A percentile compares a stretch with the other conserved stretches of the same genome.
Conservation (phyloP, 768 basidiomycete genomes). For the Favolaschia claudopus region DNA sequence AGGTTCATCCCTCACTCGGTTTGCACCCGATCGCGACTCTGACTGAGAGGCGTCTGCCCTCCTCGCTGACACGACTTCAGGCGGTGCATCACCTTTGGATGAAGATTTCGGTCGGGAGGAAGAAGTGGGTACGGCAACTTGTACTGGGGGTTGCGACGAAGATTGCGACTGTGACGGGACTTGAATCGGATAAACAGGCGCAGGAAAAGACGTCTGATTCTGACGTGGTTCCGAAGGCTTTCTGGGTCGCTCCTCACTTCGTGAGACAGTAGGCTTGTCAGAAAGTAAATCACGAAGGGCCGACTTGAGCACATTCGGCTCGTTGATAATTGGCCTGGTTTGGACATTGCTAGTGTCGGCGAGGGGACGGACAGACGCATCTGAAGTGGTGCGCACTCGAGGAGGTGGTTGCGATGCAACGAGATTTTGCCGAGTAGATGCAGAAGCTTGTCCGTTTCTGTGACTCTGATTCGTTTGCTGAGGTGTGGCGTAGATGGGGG, state of each 20-base stretch:
- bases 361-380: not conserved
- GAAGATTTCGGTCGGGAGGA: not conserved
- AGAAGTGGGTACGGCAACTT: conserved; percentile 9
- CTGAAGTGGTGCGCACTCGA: conserved; percentile 3
- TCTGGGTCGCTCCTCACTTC: conserved; percentile 2
- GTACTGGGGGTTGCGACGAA: conserved; percentile 12
- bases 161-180: conserved; percentile 2
- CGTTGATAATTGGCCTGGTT: not conserved
- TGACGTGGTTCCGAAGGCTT: not conserved
- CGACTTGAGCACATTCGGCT: conserved; percentile 11
- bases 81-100: conserved; percentile 1
- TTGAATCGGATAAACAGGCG: not conserved
- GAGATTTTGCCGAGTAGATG: too few species aligned
- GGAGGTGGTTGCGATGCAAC: not conserved
- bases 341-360: conserved; percentile 2
- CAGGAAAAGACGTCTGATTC: not conserved
- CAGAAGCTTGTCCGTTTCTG: too few species aligned
- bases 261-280: conserved; percentile 10
- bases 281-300: conserved; percentile 21
- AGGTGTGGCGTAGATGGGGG: conserved; percentile 5
- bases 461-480: not conserved
- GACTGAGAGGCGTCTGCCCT: conserved; percentile 5
- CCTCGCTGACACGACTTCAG: conserved; percentile 8
- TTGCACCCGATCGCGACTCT: not conserved
- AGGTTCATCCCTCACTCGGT: conserved; percentile 1